Evolutionary conservation across 2,329 filamentous ascomycete genomes (phyloP), one percentile per base, ranked within the genome.

Genomic region (Colletotrichum salicis): DNA sequence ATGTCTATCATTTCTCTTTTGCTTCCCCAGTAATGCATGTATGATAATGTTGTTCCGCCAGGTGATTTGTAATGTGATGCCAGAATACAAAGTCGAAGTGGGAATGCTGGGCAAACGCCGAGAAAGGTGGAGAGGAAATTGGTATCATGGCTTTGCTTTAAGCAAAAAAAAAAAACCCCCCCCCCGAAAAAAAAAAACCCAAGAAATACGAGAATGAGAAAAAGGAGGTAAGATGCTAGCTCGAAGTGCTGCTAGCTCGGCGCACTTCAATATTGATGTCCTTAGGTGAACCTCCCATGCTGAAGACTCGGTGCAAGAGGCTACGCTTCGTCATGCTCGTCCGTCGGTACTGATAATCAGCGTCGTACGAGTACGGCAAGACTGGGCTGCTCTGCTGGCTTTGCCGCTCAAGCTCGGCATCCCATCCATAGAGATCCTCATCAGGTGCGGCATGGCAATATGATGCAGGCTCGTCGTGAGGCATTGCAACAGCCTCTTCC

Each of bases 391-490:
- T 60, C 13, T 57, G 67, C 54, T 35, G 64, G 27, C 64, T 68
- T 56, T 76, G 78, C 27, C 80, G 79, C 11, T 83, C 80, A 24
- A 85, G 79, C 73, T 86, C 86, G 11, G 86, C 86, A 70, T 89
- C 86, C 87, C 87, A 89, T 13, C 87, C 87, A 67, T 89, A 89
- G 5, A 83, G 75, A 67, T 89, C 86, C 2, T 80, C 77, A 6
- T 78, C 78, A 4, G 79, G 78, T 15, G 76, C 76, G 10, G 76
- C 70, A 61, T 73, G 75, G 6, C 74, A 77, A 55, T 77, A 79
- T 5, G 77, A 63, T 5, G 78, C 78, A 1, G 78, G 78, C 6
- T 79, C 79, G 2, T 78, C 77, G 51, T 78, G 78, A 33, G 77
- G 73, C 37, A 78, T 70, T n/a, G 74, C 77, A 5, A 79, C 69